Evolutionary conservation across 805 yeast species (phyloP).

Genomic region (Barnettozyma siamensis): DNA sequence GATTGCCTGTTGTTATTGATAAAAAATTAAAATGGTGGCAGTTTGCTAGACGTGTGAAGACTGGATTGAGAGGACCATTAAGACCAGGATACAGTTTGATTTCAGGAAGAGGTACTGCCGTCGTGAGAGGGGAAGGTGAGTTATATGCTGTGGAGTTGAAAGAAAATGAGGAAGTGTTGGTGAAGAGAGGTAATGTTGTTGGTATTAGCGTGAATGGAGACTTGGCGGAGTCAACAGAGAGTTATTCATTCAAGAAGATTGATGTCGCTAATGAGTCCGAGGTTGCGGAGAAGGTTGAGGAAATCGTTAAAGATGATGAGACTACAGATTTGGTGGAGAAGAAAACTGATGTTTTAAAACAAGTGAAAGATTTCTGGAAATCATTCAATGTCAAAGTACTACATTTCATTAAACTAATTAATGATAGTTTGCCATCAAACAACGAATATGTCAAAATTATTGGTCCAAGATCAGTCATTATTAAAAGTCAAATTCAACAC

Average conservation of each 20-base stretch:
- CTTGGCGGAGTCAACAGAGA: slow-evolving; percentile 5
- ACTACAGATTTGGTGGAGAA: slow-evolving; percentile 2
- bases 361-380: slow-evolving; percentile 3
- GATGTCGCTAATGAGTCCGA: neutral
- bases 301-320: neutral
- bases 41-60: slow-evolving; percentile 18
- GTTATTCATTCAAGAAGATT: slow-evolving; percentile 4
- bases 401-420: slow-evolving; percentile 1
- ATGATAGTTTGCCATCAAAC: slow-evolving; percentile 6
- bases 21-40: slow-evolving; percentile 20
- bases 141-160: slow-evolving; percentile 41
- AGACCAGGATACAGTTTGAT: slow-evolving; percentile 41
- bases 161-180: slow-evolving; percentile 42
- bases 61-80: slow-evolving; percentile 36
- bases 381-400: neutral
- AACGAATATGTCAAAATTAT: slow-evolving; percentile 37
- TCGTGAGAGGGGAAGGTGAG: slow-evolving; percentile 50
- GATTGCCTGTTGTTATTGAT: slow-evolving; percentile 34
- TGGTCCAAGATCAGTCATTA: slow-evolving; percentile 39
- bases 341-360: slow-evolving; percentile 3
- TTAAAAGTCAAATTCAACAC: slow-evolving; percentile 16
- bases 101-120: slow-evolving; percentile 53
- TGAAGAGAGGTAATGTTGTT: slow-evolving; percentile 41
- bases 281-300: neutral
- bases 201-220: slow-evolving; percentile 46